These are phyloP conservation scores for Lactarius pseudohatsudake DNA, from an alignment of 768 basidiomycete species.

Conservation along the genomic window DNA sequence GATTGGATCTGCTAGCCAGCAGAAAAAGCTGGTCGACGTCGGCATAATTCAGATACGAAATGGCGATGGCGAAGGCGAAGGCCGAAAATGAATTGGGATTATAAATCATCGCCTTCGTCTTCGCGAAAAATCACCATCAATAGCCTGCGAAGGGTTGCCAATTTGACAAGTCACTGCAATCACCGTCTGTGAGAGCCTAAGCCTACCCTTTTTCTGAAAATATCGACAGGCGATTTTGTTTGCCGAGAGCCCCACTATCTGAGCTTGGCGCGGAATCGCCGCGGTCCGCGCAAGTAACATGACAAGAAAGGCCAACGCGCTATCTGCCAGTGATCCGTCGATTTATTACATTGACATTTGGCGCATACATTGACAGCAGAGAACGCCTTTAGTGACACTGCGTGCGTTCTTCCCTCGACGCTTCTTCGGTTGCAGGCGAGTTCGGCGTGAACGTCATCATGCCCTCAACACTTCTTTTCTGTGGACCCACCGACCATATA, in stretches of 20 bases:
- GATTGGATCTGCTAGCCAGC: neutral
- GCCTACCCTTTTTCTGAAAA: neutral
- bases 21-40: neutral
- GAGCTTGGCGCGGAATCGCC: neutral
- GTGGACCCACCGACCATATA: neutral
- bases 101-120: neutral
- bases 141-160: neutral
- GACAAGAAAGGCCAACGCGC: neutral
- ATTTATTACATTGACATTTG: neutral
- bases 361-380: neutral
- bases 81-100: neutral
- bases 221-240: neutral
- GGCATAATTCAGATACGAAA: neutral
- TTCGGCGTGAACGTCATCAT: neutral
- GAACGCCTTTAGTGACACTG: neutral
- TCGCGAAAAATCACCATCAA: neutral
- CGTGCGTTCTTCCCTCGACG: neutral
- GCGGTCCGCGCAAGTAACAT: neutral
- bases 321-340: neutral
- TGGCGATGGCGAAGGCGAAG: neutral
- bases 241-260: neutral
- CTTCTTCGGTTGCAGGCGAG: neutral
- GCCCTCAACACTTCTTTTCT: neutral
- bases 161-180: neutral
- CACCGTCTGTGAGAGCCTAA: neutral